Evolutionary conservation across 352 stramenopile species (phyloP).

Genomic region (Elongisporangium undulatum): DNA sequence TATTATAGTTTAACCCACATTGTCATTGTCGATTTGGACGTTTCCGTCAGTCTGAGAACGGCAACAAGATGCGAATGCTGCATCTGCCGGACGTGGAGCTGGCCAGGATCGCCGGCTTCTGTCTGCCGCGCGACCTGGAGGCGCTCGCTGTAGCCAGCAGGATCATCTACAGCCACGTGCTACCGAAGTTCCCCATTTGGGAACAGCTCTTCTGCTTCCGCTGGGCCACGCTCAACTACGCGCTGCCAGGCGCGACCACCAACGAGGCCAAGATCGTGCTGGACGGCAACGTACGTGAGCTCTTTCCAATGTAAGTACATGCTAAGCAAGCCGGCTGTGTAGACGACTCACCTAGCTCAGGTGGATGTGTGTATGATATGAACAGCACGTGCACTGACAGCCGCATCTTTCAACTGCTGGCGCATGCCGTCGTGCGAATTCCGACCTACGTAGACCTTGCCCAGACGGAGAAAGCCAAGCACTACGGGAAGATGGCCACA

Average conservation of each 20-base stretch:
- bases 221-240: constrained; percentile 31
- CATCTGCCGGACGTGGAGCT: constrained; percentile 23
- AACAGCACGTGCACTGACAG: constrained; percentile 13
- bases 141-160: constrained; percentile 27
- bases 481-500: neutral
- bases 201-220: constrained; percentile 23
- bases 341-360: neutral
- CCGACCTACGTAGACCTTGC: constrained; percentile 28
- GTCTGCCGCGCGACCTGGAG: constrained; percentile 24
- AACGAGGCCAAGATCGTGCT: constrained; percentile 12
- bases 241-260: constrained; percentile 9
- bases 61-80: constrained; percentile 21
- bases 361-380: neutral
- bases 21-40: neutral
- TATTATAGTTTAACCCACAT: too few species aligned
- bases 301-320: constrained; percentile 12
- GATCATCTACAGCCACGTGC: constrained; percentile 16
- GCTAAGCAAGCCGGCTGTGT: too few species aligned
- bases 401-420: constrained; percentile 26
- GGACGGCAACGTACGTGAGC: constrained; percentile 11
- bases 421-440: constrained; percentile 21
- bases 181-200: constrained; percentile 29
- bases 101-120: constrained; percentile 19
- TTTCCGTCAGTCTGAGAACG: neutral
- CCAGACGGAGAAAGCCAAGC: constrained; percentile 10